Conservation (phyloP, 164 flowering plant species). For the Aristolochia fimbriata region DNA sequence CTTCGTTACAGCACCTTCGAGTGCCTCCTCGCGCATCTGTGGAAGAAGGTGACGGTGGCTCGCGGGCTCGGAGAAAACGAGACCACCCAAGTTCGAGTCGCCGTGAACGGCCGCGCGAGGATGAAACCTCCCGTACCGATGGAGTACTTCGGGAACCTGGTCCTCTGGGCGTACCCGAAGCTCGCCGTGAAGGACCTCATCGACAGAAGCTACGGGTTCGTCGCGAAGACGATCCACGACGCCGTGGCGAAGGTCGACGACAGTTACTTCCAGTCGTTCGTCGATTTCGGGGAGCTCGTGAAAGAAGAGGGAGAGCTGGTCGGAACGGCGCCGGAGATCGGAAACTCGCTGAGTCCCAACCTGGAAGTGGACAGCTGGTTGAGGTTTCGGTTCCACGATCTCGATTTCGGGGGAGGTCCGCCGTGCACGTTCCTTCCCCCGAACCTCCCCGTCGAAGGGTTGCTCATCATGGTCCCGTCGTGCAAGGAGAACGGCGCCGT, state of each 20-base stretch:
- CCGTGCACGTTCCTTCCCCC: slow-evolving; percentile 12
- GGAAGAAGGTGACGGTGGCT: slow-evolving; percentile 2
- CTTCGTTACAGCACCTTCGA: slow-evolving; percentile 7
- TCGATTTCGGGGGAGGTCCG: slow-evolving; percentile 13
- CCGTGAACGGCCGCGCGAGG: slow-evolving; percentile 4
- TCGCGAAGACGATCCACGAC: slow-evolving; percentile 10
- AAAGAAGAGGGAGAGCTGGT: background rate
- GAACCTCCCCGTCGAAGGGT: slow-evolving; percentile 8
- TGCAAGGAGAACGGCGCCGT: background rate
- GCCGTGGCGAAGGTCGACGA: slow-evolving; percentile 5
- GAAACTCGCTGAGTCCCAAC: background rate
- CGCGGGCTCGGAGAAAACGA: background rate
- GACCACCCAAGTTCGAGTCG: slow-evolving; percentile 2
- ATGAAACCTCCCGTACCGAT: slow-evolving; percentile 1
- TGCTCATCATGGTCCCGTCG: slow-evolving; percentile 9
- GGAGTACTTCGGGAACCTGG: slow-evolving; percentile 10
- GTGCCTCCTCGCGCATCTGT: slow-evolving; percentile 1
- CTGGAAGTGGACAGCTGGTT: background rate
- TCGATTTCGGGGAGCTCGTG: slow-evolving; percentile 2
- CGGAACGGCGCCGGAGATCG: background rate
- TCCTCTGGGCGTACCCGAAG: slow-evolving; percentile 6
- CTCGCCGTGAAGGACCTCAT: slow-evolving; percentile 6
- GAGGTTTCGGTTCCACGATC: background rate
- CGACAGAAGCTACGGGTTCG: slow-evolving; percentile 2
- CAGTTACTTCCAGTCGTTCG: slow-evolving; percentile 10